Percentiles rank a stretch among this genome's conserved stretches.
phyloP scores from a whole-genome alignment of 768 basidiomycete species.

The Lactarius trivialis region DNA sequence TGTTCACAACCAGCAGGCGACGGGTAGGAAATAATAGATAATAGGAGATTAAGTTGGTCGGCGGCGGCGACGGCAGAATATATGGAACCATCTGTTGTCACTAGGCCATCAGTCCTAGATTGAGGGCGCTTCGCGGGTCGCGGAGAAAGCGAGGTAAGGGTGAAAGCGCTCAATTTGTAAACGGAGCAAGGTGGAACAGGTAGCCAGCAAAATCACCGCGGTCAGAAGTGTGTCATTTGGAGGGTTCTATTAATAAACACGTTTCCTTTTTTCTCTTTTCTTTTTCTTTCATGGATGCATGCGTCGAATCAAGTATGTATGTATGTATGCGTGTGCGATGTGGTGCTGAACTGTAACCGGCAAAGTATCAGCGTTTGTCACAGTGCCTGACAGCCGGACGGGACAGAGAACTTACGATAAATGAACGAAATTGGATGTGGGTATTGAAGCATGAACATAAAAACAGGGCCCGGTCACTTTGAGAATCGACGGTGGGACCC shows the following conservation, averaged over 20 bases:
- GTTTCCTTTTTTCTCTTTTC: neutral
- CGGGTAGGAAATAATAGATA: slow-evolving; percentile 9
- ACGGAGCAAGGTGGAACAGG: neutral
- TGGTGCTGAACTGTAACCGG: slow-evolving; percentile 8
- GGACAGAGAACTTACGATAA: slow-evolving; percentile 14
- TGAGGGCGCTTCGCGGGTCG: slow-evolving; percentile 1
- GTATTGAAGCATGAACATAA: slow-evolving; percentile 7
- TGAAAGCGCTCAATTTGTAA: slow-evolving; percentile 9
- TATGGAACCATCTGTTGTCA: neutral
- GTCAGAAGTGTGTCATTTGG: slow-evolving; percentile 12
- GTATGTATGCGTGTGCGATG: slow-evolving; percentile 15
- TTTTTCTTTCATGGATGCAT: slow-evolving; percentile 11
- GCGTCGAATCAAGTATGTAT: slow-evolving; percentile 12
- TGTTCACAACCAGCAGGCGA: slow-evolving; percentile 11
- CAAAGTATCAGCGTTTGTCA: neutral
- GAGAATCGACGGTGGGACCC: slow-evolving; percentile 11
- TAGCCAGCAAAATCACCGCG: slow-evolving; percentile 4
- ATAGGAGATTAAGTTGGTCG: neutral
- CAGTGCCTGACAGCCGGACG: neutral
- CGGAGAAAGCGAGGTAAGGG: slow-evolving; percentile 4
- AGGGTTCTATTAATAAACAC: slow-evolving; percentile 21
- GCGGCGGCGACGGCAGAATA: neutral
- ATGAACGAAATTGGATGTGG: slow-evolving; percentile 6
- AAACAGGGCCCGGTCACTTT: slow-evolving; percentile 1
- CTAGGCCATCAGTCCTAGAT: neutral